Base-by-base conservation (phyloP, 202 grass and related monocot species). In the Panicum virgatum region DNA sequence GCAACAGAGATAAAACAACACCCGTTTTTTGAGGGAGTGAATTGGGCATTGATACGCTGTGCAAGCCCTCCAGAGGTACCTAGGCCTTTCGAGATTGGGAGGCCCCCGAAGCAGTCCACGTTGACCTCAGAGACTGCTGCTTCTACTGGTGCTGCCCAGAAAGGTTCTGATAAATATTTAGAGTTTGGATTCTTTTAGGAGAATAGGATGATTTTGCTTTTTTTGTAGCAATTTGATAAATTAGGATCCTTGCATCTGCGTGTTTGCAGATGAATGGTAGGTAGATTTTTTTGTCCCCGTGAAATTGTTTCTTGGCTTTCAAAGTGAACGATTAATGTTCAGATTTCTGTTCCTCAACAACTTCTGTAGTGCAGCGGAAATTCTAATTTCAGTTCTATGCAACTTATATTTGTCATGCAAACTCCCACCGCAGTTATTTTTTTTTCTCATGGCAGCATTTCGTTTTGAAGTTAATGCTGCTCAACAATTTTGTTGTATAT, bases 1-100 rank as follows among this genome's bases (percentile, higher is more conserved):
- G 89, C 94, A 20, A 97, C 94, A 3, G 91, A 97, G 87, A 92
- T 97, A 80, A 97, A 94, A 27, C 91, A 97, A 9, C 94, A 97
- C 72, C 84, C 89, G 5, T 97, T 97, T 87, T 97, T 97, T 37
- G 94, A 97, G 69, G 91, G 91, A 73, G 89, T 94, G 6, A 97
- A 94, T 57, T 97, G 91, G 94, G 94, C 94, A 20, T 75, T 94
- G 82, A 94, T 97, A 86, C 86, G 94, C 53, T 97, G 91, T 66
- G 91, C 94, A 0, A 97, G 87, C 69, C 94, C 94, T 47, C 94
- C 94, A 71, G 94, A 97, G 69, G 85, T 97, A 82, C 94, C 94
- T 42, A 87, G 78, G 46, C 54, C 85, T 10, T 53, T 94, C 43
- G 91, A 92, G 43, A 73, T 97, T 60, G 85, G 81, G 80, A 66